phyloP scores from a whole-genome alignment of 202 grass and related monocot genomes.

The Brachypodium distachyon region DNA sequence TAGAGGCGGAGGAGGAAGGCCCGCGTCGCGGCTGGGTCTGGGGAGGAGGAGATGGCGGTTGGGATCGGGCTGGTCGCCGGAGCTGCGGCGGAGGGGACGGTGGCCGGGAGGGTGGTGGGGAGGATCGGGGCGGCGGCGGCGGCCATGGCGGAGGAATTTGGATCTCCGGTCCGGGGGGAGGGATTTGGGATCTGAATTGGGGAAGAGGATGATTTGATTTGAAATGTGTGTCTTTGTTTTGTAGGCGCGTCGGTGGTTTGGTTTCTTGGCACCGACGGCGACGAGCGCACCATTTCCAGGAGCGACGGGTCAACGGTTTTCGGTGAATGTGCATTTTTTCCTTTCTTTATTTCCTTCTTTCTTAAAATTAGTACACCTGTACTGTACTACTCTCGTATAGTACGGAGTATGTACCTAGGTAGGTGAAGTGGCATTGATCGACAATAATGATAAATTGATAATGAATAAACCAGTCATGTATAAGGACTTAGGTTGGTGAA shows the following conservation, averaged over 20 bases:
- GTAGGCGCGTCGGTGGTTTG: not conserved
- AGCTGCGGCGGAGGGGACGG: not conserved
- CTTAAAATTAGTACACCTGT: too few relatives aligned
- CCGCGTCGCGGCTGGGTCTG: conserved; percentile 6
- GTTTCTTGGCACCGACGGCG: conserved; percentile 8
- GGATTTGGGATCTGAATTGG: not conserved
- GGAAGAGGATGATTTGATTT: not conserved
- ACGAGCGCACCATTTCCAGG: not conserved
- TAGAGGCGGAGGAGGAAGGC: conserved; percentile 29
- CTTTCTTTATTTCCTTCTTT: not conserved
- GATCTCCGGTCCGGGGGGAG: not conserved
- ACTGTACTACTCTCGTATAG: too few relatives aligned
- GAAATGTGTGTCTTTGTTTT: too few relatives aligned
- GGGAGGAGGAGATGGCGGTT: not conserved
- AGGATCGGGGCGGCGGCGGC: not conserved
- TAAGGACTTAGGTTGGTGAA: too few relatives aligned
- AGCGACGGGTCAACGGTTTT: conserved; percentile 10
- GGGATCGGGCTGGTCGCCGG: not conserved
- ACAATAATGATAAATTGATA: too few relatives aligned
- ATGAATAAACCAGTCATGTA: too few relatives aligned
- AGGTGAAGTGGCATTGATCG: too few relatives aligned
- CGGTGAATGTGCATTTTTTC: not conserved
- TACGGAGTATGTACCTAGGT: too few relatives aligned
- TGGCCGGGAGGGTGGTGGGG: not conserved
- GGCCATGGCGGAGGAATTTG: not conserved